A percentile compares a stretch with the other conserved stretches of the same genome.
Conservation (phyloP, 1,139 yeast species). For the Yamadazyma sp. region DNA sequence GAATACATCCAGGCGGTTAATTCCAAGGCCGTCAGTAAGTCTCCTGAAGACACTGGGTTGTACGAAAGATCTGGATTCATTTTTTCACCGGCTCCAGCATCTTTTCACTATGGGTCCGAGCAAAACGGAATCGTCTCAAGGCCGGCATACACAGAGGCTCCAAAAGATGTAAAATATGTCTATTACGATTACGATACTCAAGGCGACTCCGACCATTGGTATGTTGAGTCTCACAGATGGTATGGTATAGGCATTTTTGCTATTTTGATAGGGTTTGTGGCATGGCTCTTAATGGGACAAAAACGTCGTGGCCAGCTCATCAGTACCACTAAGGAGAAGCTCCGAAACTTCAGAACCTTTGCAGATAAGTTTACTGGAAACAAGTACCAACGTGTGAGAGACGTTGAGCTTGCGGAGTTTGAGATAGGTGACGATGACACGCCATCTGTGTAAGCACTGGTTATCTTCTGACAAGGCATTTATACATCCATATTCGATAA, state of each 20-base stretch:
- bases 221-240: constrained; percentile 51
- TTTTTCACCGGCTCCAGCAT: constrained; percentile 49
- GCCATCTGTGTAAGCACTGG: neutral
- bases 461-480: no score
- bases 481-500: no score
- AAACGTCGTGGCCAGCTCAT: constrained; percentile 22
- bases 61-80: constrained; percentile 43
- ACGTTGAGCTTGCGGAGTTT: constrained; percentile 6
- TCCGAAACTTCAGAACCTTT: neutral
- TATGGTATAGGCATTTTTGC: constrained; percentile 55
- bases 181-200: constrained; percentile 32
- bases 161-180: constrained; percentile 21
- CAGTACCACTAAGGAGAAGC: constrained; percentile 10
- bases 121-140: constrained; percentile 41
- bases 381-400: constrained; percentile 7
- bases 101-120: constrained; percentile 56
- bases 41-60: neutral
- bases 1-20: constrained; percentile 42
- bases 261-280: constrained; percentile 38
- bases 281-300: constrained; percentile 50
- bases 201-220: constrained; percentile 33
- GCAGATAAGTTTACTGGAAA: constrained; percentile 1
- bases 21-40: constrained; percentile 17
- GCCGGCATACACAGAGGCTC: constrained; percentile 37
- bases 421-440: constrained; percentile 5